phyloP scores from a whole-genome alignment of 192 early-diverging fungal species.

The Geosiphon pyriformis region DNA sequence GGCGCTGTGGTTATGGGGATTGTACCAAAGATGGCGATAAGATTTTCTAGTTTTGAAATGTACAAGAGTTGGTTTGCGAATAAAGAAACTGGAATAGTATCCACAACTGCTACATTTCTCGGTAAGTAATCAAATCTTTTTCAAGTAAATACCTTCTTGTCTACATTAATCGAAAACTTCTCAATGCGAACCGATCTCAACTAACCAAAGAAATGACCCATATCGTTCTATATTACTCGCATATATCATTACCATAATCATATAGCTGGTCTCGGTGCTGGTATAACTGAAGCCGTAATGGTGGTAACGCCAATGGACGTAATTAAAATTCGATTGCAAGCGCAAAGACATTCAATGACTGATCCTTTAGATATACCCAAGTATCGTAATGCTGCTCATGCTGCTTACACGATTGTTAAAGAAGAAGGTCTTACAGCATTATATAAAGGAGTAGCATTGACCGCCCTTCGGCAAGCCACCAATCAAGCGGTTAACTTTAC shows the following conservation, averaged over 20 bases:
- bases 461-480: constrained; percentile 89
- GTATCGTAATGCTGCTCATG: constrained; percentile 92
- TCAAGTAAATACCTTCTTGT: constrained; percentile 26
- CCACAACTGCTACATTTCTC: constrained; percentile 63
- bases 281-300: constrained; percentile 87
- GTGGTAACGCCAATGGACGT: constrained; percentile 99
- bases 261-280: constrained; percentile 84
- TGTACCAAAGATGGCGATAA: constrained; percentile 99
- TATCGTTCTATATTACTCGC: neutral
- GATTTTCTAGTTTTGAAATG: constrained; percentile 92
- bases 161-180: too few species aligned
- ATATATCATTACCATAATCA: constrained; percentile 23
- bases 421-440: constrained; percentile 85
- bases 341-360: constrained; percentile 90
- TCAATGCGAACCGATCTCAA: too few species aligned
- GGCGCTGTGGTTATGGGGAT: constrained; percentile 95
- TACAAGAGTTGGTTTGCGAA: constrained; percentile 81
- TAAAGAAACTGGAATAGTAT: constrained; percentile 56
- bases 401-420: constrained; percentile 83
- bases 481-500: constrained; percentile 99
- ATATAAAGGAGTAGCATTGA: constrained; percentile 93
- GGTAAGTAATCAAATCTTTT: constrained; percentile 50
- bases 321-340: constrained; percentile 97
- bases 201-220: constrained; percentile 10
- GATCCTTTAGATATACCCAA: constrained; percentile 95